Conservation (phyloP, 176 grass and related monocot species). For the Cymbopogon citratus region DNA sequence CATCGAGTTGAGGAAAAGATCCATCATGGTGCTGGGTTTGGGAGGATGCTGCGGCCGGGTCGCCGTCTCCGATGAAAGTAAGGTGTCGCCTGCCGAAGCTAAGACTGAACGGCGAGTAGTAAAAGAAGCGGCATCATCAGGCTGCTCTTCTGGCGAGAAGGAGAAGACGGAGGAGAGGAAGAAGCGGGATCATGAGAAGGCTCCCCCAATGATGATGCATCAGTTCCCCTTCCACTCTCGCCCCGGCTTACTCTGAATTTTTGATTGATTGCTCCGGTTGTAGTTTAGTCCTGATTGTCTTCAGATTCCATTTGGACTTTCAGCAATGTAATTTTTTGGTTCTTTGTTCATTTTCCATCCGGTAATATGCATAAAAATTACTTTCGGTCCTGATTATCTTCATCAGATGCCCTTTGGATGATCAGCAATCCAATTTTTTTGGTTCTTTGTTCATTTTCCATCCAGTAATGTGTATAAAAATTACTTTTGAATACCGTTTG, state of each 20-base stretch:
- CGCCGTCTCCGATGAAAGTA: not conserved
- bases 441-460: not conserved
- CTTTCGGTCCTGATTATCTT: not conserved
- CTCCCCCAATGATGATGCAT: not conserved
- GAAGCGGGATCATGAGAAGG: constrained; percentile 11
- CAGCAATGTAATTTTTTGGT: not conserved
- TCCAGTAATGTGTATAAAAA: not conserved
- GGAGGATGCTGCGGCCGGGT: not conserved
- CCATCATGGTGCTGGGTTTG: not conserved
- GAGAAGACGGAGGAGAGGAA: not conserved
- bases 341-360: not conserved
- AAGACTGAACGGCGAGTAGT: not conserved
- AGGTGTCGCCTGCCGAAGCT: not conserved
- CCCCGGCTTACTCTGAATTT: constrained; percentile 28
- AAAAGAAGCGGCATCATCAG: not conserved
- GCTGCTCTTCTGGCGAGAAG: not conserved
- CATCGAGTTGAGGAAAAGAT: not conserved
- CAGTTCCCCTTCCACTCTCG: constrained; percentile 51
- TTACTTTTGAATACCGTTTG: not conserved
- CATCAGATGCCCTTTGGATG: not conserved
- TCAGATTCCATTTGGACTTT: not conserved
- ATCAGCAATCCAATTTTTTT: not conserved
- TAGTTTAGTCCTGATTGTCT: not conserved
- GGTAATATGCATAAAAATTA: not conserved
- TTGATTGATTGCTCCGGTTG: not conserved